Percentiles rank a stretch among this genome's conserved stretches.
These are phyloP conservation scores for Cruciata laevipes DNA, from an alignment of 257 asterid genomes.

Conservation along the genomic window DNA sequence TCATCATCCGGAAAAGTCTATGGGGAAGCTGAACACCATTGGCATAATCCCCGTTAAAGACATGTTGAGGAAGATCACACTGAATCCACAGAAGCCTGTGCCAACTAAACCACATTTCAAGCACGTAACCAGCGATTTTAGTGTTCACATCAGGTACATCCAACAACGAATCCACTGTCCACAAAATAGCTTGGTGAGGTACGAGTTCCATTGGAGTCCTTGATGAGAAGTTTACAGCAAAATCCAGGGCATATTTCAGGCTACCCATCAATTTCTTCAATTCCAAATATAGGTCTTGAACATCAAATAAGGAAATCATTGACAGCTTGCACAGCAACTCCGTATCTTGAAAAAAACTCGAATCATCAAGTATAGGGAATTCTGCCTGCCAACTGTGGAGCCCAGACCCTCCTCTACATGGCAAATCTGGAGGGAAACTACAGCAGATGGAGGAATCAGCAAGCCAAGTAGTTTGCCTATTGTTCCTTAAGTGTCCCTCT, in stretches of 20 bases:
- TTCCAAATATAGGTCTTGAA: slow-evolving; percentile 35
- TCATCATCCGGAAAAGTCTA: slow-evolving; percentile 61
- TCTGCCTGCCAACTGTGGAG: slow-evolving; percentile 50
- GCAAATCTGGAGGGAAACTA: slow-evolving; percentile 41
- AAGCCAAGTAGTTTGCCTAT: slow-evolving; percentile 21
- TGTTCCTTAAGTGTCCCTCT: slow-evolving; percentile 22
- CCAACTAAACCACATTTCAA: slow-evolving; percentile 93
- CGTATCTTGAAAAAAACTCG: slow-evolving; percentile 65
- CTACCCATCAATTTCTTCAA: slow-evolving; percentile 35
- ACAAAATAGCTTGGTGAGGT: slow-evolving; percentile 68
- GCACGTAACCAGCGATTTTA: slow-evolving; percentile 49
- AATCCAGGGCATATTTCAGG: slow-evolving; percentile 42
- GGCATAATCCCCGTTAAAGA: slow-evolving; percentile 23
- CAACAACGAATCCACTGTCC: slow-evolving; percentile 76
- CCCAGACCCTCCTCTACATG: slow-evolving; percentile 42
- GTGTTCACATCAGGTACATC: slow-evolving; percentile 39
- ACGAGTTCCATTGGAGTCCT: slow-evolving; percentile 70
- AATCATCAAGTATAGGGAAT: slow-evolving; percentile 58
- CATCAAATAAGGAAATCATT: slow-evolving; percentile 33
- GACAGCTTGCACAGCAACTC: slow-evolving; percentile 56
- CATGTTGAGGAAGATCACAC: slow-evolving; percentile 42
- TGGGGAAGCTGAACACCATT: slow-evolving; percentile 39
- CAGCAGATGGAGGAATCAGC: slow-evolving; percentile 48
- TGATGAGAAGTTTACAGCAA: slow-evolving; percentile 56
- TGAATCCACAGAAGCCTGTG: slow-evolving; percentile 67